Evolutionary conservation across 2,329 filamentous ascomycete species (phyloP), one percentile per base, ranked within the genome.

Genomic region (Polychaeton citri): DNA sequence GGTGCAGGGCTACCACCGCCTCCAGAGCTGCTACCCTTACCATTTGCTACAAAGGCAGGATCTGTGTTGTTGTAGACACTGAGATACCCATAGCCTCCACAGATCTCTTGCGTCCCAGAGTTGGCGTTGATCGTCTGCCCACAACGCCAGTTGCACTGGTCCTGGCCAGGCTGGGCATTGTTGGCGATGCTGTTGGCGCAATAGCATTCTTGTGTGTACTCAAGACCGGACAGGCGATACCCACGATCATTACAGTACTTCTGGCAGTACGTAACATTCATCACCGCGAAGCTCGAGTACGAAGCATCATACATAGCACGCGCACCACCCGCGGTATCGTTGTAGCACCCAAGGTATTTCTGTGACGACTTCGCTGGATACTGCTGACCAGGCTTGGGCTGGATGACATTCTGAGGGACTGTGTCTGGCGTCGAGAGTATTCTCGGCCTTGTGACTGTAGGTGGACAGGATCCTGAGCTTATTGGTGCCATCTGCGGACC

Each of bases 231-330:
- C 21, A 51, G 45, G 2, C 44, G 43, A 35, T 56, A 57, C 24
- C 52, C 51, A 5, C 41, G 38, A 13, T 31, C 30, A 18, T 39
- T 43, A 39, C 55, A 59, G 32, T 45, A 54, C 13, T 37, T 32
- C 41, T 57, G 54, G 40, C 57, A 60, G 35, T 39, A 52, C 26
- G 52, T 49, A 8, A 55, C 46, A 4, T 51, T 57, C 54, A 60
- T 56, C 32, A 24, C 33, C 6, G 38, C 45, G 38, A 43, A 46
- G 35, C 53, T 49, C 19, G 43, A 43, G 15, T 35, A 43, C 9
- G 30, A 42, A 6, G 43, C 31, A 6, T 42, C 46, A 21, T 51
- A 48, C 18, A 59, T 41, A 3, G 53, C 46, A 10, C 50, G 47
- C 3, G 40, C 31, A 21, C 28, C 34, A 24, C 37, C 41, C 15